Conservation (phyloP, 176 grass and related monocot species). For the Lolium rigidum region DNA sequence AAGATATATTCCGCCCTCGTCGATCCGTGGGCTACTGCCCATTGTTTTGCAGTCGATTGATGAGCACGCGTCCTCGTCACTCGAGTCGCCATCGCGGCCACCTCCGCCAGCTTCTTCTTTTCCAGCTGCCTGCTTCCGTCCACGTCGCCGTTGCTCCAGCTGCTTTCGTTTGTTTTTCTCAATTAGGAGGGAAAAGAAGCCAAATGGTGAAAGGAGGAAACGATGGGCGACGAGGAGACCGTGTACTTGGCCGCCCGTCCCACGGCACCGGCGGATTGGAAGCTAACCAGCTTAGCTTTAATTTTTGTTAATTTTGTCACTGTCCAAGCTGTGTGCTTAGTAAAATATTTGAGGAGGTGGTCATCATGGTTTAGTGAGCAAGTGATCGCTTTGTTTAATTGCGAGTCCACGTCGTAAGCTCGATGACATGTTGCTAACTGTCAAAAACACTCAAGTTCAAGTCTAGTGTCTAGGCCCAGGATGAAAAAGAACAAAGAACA, state of each 20-base stretch:
- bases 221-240: neutral
- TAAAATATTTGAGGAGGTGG: neutral
- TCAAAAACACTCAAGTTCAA: too few species aligned
- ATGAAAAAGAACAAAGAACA: too few species aligned
- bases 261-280: neutral
- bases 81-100: too few species aligned
- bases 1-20: too few species aligned
- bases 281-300: neutral
- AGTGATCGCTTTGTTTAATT: neutral
- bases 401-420: neutral
- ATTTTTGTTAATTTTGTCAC: neutral
- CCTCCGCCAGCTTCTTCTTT: too few species aligned
- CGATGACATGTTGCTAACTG: neutral
- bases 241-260: conserved; percentile 25
- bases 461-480: too few species aligned
- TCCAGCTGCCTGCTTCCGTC: too few species aligned
- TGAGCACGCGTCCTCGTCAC: too few species aligned
- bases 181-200: neutral
- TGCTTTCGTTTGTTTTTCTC: neutral
- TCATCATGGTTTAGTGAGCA: neutral
- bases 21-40: too few species aligned
- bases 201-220: neutral
- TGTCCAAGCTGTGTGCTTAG: neutral
- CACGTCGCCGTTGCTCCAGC: neutral
- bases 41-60: too few species aligned